Evolutionary conservation across 495 filamentous ascomycete genomes (phyloP), one percentile per base, ranked within the genome.

Genomic region (Cenococcum geophilum): DNA sequence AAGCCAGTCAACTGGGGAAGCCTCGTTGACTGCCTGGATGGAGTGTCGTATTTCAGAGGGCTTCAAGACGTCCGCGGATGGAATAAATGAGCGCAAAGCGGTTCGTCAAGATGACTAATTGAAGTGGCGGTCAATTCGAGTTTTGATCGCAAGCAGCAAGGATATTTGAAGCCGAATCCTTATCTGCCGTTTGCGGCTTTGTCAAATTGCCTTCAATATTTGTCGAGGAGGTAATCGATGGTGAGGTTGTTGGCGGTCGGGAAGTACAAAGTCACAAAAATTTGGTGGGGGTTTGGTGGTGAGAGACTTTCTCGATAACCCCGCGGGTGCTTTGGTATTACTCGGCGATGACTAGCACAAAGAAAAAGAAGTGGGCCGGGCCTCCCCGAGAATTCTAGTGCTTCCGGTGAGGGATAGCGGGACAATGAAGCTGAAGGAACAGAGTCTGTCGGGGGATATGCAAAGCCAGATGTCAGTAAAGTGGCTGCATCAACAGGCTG

Each of bases 91-190:
- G 12, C 18, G 40, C 12, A 51, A 18, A 12, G 4, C 18, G 20
- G 14, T 14, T 51, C 48, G 48, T 51, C 48, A 51, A 27, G 4
- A 51, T 51, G 48, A 51, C 4, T 51, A 51, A 51, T 51, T 47
- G 3, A 6, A 32, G 40, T 45, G 48, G 48, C 48, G 48, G 12
- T 27, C 16, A 23, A 45, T 16, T 4, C 14, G 21, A 20, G n/a
- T 4, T 51, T 27, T 23, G 48, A 18, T 18, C 4, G 48, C 16
- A 27, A 51, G 40, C 5, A 16, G 18, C 48, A 5, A 16, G 23
- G 5, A 21, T 12, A 21, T 22, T 14, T 2, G 18, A 22, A 12
- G 48, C 18, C 18, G 18, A 22, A 22, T 23, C 16, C 4, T 4
- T 5, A 4, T 12, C 21, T 21, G 48, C 5, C 14, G 4, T 1